phyloP scores from a whole-genome alignment of 306 rosid species.

The Corylus americana region DNA sequence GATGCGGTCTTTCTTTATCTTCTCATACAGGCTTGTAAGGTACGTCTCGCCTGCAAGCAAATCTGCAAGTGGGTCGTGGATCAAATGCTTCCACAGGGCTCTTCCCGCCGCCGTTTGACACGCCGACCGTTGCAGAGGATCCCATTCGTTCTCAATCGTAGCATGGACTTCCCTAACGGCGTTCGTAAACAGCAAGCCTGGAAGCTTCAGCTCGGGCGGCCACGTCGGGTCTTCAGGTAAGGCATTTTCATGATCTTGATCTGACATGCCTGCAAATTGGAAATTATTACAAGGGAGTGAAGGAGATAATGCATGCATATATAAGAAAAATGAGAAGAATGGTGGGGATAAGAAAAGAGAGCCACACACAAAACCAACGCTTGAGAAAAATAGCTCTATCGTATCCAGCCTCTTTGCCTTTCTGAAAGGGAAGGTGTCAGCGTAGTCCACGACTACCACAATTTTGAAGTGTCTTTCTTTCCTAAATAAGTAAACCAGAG shows the following conservation, averaged over 20 bases:
- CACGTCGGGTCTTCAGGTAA: conserved; percentile 49
- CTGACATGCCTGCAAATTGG: conserved; percentile 49
- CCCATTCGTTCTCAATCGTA: conserved; percentile 79
- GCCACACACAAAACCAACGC: conserved; percentile 87
- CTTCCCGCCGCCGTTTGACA: conserved; percentile 97
- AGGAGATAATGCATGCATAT: conserved; percentile 57
- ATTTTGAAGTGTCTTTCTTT: conserved; percentile 28
- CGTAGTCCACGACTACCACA: conserved; percentile 82
- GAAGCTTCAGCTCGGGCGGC: conserved; percentile 79
- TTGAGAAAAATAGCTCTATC: conserved; percentile 46
- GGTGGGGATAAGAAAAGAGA: conserved; percentile 90
- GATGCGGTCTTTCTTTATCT: conserved; percentile 73
- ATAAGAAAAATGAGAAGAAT: conserved; percentile 13
- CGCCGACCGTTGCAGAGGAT: conserved; percentile 70
- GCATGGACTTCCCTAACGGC: conserved; percentile 65
- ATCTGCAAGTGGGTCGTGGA: conserved; percentile 76
- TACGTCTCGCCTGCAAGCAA: conserved; percentile 83
- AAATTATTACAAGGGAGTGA: conserved; percentile 34
- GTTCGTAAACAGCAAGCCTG: conserved; percentile 59
- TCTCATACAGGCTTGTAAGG: conserved; percentile 77
- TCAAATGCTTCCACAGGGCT: conserved; percentile 92
- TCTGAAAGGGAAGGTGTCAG: conserved; percentile 52
- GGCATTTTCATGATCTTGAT: conserved; percentile 48
- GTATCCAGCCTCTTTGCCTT: conserved; percentile 52
- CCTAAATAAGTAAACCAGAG: conserved; percentile 30